Percentiles rank a stretch among this genome's conserved stretches.
Evolutionary conservation across 2,329 filamentous ascomycete species (phyloP).

Genomic region (Onygena corvina): DNA sequence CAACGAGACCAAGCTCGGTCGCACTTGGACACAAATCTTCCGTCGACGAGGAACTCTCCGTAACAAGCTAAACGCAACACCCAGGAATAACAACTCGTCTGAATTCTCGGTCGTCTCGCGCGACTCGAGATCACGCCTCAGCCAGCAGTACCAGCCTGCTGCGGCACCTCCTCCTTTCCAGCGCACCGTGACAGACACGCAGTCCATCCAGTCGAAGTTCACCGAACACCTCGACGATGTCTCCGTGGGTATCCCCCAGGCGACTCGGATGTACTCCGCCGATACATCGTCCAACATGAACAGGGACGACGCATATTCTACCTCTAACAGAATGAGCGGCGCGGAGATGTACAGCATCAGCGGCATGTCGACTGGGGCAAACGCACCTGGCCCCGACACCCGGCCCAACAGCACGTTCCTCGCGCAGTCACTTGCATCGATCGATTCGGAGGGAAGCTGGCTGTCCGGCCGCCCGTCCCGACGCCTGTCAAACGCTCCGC

Average conservation of each 20-base stretch:
- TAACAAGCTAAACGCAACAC: constrained; percentile 43
- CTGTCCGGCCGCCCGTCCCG: constrained; percentile 60
- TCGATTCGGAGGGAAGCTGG: constrained; percentile 95
- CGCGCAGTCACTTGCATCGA: constrained; percentile 79
- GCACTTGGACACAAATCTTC: constrained; percentile 62
- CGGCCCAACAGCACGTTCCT: constrained; percentile 38
- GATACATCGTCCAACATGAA: constrained; percentile 41
- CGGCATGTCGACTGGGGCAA: constrained; percentile 14
- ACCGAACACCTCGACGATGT: constrained; percentile 82
- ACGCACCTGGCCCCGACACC: constrained; percentile 38
- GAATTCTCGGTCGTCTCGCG: constrained; percentile 89
- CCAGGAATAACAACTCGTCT: constrained; percentile 42
- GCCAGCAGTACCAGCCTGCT: constrained; percentile 32
- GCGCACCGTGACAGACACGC: constrained; percentile 42
- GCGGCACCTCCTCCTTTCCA: neutral
- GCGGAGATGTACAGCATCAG: constrained; percentile 8
- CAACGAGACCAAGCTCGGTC: constrained; percentile 27
- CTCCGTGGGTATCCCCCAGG: constrained; percentile 58
- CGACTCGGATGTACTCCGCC: constrained; percentile 67
- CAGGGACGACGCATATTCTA: constrained; percentile 14
- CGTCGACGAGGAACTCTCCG: constrained; percentile 46
- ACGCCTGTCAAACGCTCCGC: constrained; percentile 35
- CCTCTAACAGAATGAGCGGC: constrained; percentile 10
- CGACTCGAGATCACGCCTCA: constrained; percentile 61
- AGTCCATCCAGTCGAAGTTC: constrained; percentile 80